These are phyloP conservation scores for Gracilaria domingensis DNA, from an alignment of 23 red algal species.

Conservation along the genomic window DNA sequence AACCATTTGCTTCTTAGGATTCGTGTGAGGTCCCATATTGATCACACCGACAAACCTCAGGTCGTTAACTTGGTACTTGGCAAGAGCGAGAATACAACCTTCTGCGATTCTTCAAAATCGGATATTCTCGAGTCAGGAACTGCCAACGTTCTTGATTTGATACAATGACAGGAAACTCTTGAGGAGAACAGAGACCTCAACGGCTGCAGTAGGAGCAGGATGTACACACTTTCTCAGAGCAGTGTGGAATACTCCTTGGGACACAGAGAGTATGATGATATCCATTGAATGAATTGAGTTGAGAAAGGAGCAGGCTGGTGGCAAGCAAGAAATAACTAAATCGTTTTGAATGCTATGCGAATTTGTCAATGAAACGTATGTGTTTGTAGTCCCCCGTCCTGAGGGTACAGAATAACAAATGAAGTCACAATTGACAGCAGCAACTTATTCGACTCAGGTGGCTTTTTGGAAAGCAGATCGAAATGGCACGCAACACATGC, in stretches of 20 bases:
- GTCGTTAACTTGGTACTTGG: neutral
- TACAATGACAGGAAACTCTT: neutral
- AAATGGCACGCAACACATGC: neutral
- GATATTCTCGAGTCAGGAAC: neutral
- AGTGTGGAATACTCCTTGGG: neutral
- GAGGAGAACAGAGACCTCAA: neutral
- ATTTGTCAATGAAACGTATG: conserved; percentile 10
- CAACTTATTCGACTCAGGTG: neutral
- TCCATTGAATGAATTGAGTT: neutral
- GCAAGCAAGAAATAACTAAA: neutral
- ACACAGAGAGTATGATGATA: neutral
- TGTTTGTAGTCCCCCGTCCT: neutral
- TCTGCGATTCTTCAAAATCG: neutral
- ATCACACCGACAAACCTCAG: neutral
- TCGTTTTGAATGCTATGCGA: neutral
- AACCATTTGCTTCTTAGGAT: neutral
- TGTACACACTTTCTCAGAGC: neutral
- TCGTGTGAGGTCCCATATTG: neutral
- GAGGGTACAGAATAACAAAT: neutral
- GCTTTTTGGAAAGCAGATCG: neutral
- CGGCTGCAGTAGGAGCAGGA: neutral
- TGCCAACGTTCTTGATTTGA: neutral
- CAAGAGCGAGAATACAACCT: neutral
- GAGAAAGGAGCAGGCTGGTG: neutral
- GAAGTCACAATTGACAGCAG: conserved; percentile 6